phyloP scores from a whole-genome alignment of 2,329 filamentous ascomycete species.

The Zymoseptoria tritici region DNA sequence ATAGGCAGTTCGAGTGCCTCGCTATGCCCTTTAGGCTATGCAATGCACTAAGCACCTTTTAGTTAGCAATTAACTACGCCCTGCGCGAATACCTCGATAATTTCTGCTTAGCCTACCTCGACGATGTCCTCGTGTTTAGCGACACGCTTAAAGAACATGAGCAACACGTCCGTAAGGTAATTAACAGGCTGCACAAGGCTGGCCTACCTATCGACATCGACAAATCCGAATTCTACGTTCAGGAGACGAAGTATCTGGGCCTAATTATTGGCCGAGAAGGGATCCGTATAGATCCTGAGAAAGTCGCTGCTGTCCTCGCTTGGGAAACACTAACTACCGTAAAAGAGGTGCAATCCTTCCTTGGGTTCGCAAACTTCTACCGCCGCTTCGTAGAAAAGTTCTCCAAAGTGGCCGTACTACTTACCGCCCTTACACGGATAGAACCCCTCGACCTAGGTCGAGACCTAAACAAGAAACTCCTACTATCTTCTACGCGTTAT shows the following conservation, averaged over 20 bases:
- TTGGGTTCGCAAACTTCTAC: slow-evolving; percentile 1
- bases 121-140: slow-evolving; percentile 20
- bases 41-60: neutral
- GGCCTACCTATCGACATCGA: slow-evolving; percentile 9
- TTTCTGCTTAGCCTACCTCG: slow-evolving; percentile 18
- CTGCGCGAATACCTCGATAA: slow-evolving; percentile 18
- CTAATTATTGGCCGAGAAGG: slow-evolving; percentile 18
- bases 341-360: slow-evolving; percentile 2
- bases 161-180: neutral
- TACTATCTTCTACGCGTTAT: neutral
- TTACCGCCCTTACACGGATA: neutral
- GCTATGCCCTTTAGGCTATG: too few relatives aligned
- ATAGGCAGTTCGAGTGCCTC: neutral
- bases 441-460: too few relatives aligned
- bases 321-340: neutral
- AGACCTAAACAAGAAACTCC: neutral
- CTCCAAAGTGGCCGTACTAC: neutral
- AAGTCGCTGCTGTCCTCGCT: slow-evolving; percentile 8
- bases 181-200: neutral
- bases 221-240: slow-evolving; percentile 1
- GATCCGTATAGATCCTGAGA: slow-evolving; percentile 11
- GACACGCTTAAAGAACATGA: neutral
- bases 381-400: neutral
- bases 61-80: slow-evolving; percentile 12
- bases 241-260: slow-evolving; percentile 23